Evolutionary conservation across 176 grass and related monocot genomes (phyloP), one percentile per base, ranked within the genome.

Genomic region (Coix lacrymajobi): DNA sequence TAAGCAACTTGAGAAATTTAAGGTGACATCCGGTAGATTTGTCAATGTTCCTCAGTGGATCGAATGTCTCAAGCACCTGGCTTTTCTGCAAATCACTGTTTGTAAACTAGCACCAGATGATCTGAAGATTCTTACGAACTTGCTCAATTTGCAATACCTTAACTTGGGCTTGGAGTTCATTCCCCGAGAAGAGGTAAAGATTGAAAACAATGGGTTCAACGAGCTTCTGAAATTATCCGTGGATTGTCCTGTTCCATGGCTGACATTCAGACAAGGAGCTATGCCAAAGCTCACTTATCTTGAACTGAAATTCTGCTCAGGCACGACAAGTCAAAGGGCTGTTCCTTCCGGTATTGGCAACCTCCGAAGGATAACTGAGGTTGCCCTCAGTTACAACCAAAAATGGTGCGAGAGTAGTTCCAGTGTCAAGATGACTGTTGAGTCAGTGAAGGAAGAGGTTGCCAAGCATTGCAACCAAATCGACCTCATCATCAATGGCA

Each of bases 61-160:
- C 24, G 0, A 0, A 3, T 0, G 1, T 22, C 22, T 54, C 12
- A 0, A 11, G 0, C 0, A 0, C 0, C 78, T 80, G 5, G 4
- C 7, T 25, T 54, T 54, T 24, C 0, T 80, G 22, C 63, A 80
- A 67, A 69, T 80, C 63, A 80, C 13, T 0, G 22, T 32, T 3
- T 69, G 78, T 33, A 80, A 2, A 56, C 22, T 17, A 36, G 30
- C 0, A 11, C 7, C 11, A 17, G 30, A 17, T 5, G 78, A 54
- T 69, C n/a, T 57, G 22, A 54, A 39, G 48, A 39, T 39, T 11
- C 63, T 81, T 3, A 1, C 1, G 29, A 4, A 1, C 7, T 54
- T 81, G 10, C 7, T 8, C 0, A 7, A 26, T 9, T 20, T 69
- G 13, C 14, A 69, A 12, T 2, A 2, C 1, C 4, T 80, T 0